Evolutionary conservation across 148 eudicot species (phyloP).

Genomic region (Vaccinium darrowii): DNA sequence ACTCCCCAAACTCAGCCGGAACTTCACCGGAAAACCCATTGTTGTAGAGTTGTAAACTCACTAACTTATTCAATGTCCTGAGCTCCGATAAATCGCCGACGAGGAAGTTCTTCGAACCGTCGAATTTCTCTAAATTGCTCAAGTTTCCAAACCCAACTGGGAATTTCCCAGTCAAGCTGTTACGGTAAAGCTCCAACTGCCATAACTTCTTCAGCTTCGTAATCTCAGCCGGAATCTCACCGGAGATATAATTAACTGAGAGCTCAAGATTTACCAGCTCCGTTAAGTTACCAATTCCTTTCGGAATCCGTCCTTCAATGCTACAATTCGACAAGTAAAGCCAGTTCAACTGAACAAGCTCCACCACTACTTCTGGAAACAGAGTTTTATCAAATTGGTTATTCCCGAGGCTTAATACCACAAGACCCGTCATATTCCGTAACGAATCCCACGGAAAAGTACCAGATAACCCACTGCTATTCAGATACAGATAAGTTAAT

Average conservation of each 20-base stretch:
- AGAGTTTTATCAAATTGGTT: slow-evolving; percentile 48
- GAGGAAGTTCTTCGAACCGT: slow-evolving; percentile 57
- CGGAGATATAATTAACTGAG: slow-evolving; percentile 43
- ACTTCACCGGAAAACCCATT: slow-evolving; percentile 65
- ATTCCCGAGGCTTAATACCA: slow-evolving; percentile 63
- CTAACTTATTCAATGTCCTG: slow-evolving; percentile 36
- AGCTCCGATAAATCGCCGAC: slow-evolving; percentile 67
- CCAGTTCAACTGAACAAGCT: slow-evolving; percentile 40
- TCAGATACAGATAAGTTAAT: slow-evolving; percentile 44
- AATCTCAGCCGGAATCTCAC: slow-evolving; percentile 61
- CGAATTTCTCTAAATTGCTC: slow-evolving; percentile 49
- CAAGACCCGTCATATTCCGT: slow-evolving; percentile 42
- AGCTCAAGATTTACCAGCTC: slow-evolving; percentile 55
- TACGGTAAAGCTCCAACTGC: slow-evolving; percentile 68
- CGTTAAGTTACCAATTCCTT: slow-evolving; percentile 56
- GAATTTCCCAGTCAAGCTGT: slow-evolving; percentile 52
- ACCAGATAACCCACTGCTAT: slow-evolving; percentile 59
- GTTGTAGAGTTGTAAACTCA: slow-evolving; percentile 52
- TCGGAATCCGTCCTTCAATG: slow-evolving; percentile 59
- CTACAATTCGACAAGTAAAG: slow-evolving; percentile 74
- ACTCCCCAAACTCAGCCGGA: slow-evolving; percentile 78
- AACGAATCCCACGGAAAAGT: slow-evolving; percentile 72
- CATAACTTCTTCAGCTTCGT: slow-evolving; percentile 55
- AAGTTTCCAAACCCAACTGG: slow-evolving; percentile 69
- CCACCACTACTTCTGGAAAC: slow-evolving; percentile 44